Conservation (phyloP, 2,329 filamentous ascomycete species). For the Verticillium longisporum region DNA sequence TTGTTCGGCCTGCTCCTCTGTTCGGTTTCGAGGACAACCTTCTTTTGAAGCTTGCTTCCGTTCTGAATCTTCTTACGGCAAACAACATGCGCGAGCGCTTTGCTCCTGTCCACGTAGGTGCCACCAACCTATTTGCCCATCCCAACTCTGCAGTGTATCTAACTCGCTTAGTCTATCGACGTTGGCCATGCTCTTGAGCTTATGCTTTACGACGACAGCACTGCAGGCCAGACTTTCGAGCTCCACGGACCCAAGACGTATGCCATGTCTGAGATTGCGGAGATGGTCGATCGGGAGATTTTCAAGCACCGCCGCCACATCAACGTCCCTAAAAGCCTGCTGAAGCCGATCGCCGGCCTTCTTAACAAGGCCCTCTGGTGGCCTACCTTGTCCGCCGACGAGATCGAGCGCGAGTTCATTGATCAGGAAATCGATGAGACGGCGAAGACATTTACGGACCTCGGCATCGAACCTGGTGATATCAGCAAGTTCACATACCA, state of each 20-base stretch:
- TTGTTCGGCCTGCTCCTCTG: slow-evolving; percentile 87
- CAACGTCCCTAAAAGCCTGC: slow-evolving; percentile 75
- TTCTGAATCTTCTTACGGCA: slow-evolving; percentile 76
- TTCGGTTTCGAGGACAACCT: slow-evolving; percentile 95
- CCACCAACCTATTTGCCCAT: neutral
- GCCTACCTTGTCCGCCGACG: slow-evolving; percentile 73
- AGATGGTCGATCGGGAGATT: slow-evolving; percentile 87
- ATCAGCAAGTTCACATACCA: slow-evolving; percentile 84
- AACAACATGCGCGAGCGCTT: slow-evolving; percentile 92
- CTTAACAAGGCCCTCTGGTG: slow-evolving; percentile 87
- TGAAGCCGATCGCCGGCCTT: slow-evolving; percentile 68
- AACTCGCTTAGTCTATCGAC: slow-evolving; percentile 64
- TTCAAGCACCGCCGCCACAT: slow-evolving; percentile 83
- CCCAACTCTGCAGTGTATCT: neutral
- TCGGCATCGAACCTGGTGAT: slow-evolving; percentile 84
- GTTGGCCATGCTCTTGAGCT: slow-evolving; percentile 81
- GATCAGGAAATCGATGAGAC: slow-evolving; percentile 85
- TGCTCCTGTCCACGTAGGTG: slow-evolving; percentile 78
- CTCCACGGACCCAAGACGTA: slow-evolving; percentile 93
- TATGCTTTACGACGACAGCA: slow-evolving; percentile 87
- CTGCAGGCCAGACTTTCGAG: slow-evolving; percentile 85
- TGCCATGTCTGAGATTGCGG: slow-evolving; percentile 78
- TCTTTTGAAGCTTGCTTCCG: slow-evolving; percentile 74
- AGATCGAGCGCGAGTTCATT: slow-evolving; percentile 87
- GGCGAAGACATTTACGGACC: slow-evolving; percentile 93